Conservation (phyloP, 2,329 filamentous ascomycete species). For the Knoxdaviesia capensis region DNA sequence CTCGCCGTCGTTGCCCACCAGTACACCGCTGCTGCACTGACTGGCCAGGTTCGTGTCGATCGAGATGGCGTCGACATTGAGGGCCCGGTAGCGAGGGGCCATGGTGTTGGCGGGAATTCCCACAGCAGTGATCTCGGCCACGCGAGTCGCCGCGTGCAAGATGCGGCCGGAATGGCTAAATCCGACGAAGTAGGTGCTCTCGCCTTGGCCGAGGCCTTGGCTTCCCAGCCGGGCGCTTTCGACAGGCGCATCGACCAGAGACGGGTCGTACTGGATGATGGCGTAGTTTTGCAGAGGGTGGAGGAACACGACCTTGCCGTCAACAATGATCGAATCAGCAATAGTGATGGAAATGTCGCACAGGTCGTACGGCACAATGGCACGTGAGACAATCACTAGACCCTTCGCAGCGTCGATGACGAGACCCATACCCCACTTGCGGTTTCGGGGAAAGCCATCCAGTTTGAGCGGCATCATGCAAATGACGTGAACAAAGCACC, state of each 20-base stretch:
- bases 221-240: slow-evolving; percentile 69
- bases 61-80: slow-evolving; percentile 92
- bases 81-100: slow-evolving; percentile 79
- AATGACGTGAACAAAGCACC: slow-evolving; percentile 84
- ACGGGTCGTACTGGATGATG: slow-evolving; percentile 85
- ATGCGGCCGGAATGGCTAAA: slow-evolving; percentile 92
- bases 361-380: slow-evolving; percentile 87
- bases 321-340: slow-evolving; percentile 86
- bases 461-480: slow-evolving; percentile 91
- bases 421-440: slow-evolving; percentile 86
- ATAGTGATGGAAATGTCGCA: slow-evolving; percentile 95
- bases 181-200: slow-evolving; percentile 91
- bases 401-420: slow-evolving; percentile 97
- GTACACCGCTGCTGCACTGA: slow-evolving; percentile 84
- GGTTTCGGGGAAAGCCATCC: slow-evolving; percentile 89
- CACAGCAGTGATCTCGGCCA: slow-evolving; percentile 94
- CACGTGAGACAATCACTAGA: slow-evolving; percentile 79
- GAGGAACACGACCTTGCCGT: slow-evolving; percentile 86
- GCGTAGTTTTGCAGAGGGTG: slow-evolving; percentile 95
- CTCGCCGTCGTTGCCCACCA: slow-evolving; percentile 74
- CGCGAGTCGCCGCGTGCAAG: slow-evolving; percentile 80
- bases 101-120: slow-evolving; percentile 86
- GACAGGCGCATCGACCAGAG: slow-evolving; percentile 82
- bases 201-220: slow-evolving; percentile 74
- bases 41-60: slow-evolving; percentile 83